A percentile compares a stretch with the other conserved stretches of the same genome.
phyloP scores from a whole-genome alignment of 768 basidiomycete genomes.

The Hypsizygus marmoreus region DNA sequence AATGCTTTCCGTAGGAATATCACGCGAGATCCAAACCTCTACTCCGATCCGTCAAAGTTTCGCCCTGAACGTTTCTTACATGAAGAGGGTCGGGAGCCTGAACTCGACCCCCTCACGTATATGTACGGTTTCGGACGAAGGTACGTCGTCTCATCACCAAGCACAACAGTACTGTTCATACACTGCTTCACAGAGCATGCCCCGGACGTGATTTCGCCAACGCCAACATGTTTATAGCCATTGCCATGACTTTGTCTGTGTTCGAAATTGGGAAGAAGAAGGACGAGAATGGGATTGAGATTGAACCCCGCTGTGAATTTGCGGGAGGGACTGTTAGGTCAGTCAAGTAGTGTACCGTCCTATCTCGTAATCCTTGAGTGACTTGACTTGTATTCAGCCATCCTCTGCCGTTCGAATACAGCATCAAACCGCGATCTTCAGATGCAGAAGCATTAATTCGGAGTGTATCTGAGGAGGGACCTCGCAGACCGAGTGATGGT shows the following conservation, averaged over 20 bases:
- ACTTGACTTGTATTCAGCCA: slow-evolving; percentile 18
- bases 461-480: slow-evolving; percentile 15
- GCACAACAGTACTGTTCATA: no score
- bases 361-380: neutral
- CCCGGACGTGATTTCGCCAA: slow-evolving; percentile 32
- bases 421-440: slow-evolving; percentile 20
- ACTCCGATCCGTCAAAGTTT: slow-evolving; percentile 27
- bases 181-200: slow-evolving; percentile 19
- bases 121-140: slow-evolving; percentile 52
- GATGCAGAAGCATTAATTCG: slow-evolving; percentile 22
- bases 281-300: slow-evolving; percentile 22
- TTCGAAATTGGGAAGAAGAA: slow-evolving; percentile 24
- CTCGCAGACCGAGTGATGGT: slow-evolving; percentile 20
- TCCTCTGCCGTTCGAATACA: slow-evolving; percentile 25
- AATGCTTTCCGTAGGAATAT: slow-evolving; percentile 19
- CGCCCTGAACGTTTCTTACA: slow-evolving; percentile 40
- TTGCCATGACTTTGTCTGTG: slow-evolving; percentile 28
- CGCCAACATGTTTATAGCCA: slow-evolving; percentile 25
- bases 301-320: slow-evolving; percentile 37
- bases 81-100: slow-evolving; percentile 18
- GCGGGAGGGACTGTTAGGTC: slow-evolving; percentile 15
- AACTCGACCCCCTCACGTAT: slow-evolving; percentile 36
- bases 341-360: neutral
- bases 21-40: slow-evolving; percentile 22
- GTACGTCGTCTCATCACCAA: slow-evolving; percentile 17